Evolutionary conservation across 2,329 filamentous ascomycete species (phyloP), one percentile per base, ranked within the genome.

Genomic region (Escovopsis sp.): DNA sequence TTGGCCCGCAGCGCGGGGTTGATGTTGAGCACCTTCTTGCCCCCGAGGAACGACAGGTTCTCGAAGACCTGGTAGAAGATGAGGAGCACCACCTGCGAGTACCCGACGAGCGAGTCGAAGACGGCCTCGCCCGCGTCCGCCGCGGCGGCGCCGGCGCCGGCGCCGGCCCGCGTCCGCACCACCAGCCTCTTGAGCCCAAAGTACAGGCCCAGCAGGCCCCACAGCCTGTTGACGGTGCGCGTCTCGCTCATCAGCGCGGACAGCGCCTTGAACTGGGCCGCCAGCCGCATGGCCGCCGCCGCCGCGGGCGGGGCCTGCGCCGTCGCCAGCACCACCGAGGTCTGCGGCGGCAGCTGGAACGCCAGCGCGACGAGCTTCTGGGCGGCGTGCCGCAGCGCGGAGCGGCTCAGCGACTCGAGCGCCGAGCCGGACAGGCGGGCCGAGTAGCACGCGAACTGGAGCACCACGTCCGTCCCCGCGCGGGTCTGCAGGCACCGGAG

Each of bases 51-150:
- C 12, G 82, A 82, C 34, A 73, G 71, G 63, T 94, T 95, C 67
- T 98, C 91, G 35, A 89, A 69, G 1, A 75, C 64, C 62, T 95
- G 87, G 66, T 83, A 94, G 9, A 66, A 57, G 9, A 82, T 62
- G 59, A 83, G 82, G 10, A 76, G 69, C 10, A 70, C 49, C 18
- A 94, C 74, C 59, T 91, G 83, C 6, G 73, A 65, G 60, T 77
- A 80, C 19, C 75, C 74, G 38, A 94, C 64, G 32, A 59, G 49
- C 8, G 56, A 57, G 47, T 67, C 68, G 45, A 69, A 55, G 10
- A 47, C 49, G 3, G 53, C 48, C 63, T 68, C 49, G 32, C 48
- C 51, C 10, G 51, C 48, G 33, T 48, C 47, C 12, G 47, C 46
- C 6, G 43, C 42, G 8, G 40, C 42, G 3, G 45, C 45, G 2